Evolutionary conservation across 192 early-diverging fungal species (phyloP).

Genomic region (Podochytrium sp.): DNA sequence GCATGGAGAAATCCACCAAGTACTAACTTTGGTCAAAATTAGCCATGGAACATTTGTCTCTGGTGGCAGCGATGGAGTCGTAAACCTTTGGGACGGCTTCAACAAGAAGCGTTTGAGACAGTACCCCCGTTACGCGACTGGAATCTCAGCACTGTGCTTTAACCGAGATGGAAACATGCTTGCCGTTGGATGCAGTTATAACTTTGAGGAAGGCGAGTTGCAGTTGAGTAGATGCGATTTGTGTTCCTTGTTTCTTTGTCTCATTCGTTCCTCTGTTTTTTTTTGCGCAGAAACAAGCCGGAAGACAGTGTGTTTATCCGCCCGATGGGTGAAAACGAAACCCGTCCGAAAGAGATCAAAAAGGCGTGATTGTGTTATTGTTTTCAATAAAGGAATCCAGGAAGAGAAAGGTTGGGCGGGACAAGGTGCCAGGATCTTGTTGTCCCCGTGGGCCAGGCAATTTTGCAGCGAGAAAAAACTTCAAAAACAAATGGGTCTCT

Average conservation of each 20-base stretch:
- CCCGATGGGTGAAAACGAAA: conserved; percentile 68
- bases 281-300: conserved; percentile 40
- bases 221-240: conserved; percentile 49
- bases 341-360: conserved; percentile 60
- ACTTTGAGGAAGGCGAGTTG: conserved; percentile 93
- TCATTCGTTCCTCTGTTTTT: neutral
- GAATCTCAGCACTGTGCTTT: conserved; percentile 82
- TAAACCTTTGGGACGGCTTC: conserved; percentile 90
- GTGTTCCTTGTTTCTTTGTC: neutral
- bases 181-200: conserved; percentile 91
- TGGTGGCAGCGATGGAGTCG: conserved; percentile 90
- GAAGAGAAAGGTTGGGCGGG: neutral
- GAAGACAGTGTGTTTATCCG: conserved; percentile 70
- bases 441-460: neutral
- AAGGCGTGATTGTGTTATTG: too few species aligned
- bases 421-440: neutral
- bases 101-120: conserved; percentile 88
- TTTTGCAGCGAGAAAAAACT: neutral
- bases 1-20: too few species aligned
- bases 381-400: neutral
- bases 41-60: conserved; percentile 94
- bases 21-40: too few species aligned
- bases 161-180: conserved; percentile 75
- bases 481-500: conserved; percentile 73
- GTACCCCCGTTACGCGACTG: conserved; percentile 80